Evolutionary conservation across 225 moss, liverwort and hornwort species (phyloP).

Genomic region (Pleurozium schreberi): DNA sequence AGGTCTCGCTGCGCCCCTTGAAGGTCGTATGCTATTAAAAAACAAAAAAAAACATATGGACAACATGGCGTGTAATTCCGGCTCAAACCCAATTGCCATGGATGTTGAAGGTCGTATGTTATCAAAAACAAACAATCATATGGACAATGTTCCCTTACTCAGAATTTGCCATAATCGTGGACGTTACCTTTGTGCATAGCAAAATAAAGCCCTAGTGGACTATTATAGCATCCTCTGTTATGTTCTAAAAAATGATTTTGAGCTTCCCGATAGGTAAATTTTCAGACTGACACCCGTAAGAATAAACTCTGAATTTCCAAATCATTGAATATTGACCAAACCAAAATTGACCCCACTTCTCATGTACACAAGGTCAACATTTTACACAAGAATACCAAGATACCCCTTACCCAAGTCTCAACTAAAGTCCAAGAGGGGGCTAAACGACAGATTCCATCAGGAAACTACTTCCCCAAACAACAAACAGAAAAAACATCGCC

Average conservation of each 20-base stretch:
- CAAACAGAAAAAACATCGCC: background rate
- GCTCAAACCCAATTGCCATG: too few relatives aligned
- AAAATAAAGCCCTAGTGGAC: background rate
- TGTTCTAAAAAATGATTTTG: background rate
- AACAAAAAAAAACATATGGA: too few relatives aligned
- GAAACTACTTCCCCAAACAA: background rate
- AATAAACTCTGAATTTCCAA: background rate
- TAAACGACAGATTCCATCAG: background rate
- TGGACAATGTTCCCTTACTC: background rate
- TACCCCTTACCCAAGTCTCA: background rate
- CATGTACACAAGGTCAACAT: background rate
- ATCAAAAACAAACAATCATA: too few relatives aligned
- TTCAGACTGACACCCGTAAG: background rate
- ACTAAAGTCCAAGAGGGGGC: background rate
- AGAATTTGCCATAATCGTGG: background rate
- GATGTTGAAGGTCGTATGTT: too few relatives aligned
- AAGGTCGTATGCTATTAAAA: too few relatives aligned
- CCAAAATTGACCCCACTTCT: background rate
- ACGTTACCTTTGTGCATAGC: background rate
- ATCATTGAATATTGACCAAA: background rate
- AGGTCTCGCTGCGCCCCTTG: too few relatives aligned
- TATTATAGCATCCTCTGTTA: too few relatives aligned
- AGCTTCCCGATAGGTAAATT: background rate
- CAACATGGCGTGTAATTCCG: too few relatives aligned
- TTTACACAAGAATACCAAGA: background rate